Evolutionary conservation across 2,329 filamentous ascomycete genomes (phyloP).

Genomic region (Neonectria coccinea): DNA sequence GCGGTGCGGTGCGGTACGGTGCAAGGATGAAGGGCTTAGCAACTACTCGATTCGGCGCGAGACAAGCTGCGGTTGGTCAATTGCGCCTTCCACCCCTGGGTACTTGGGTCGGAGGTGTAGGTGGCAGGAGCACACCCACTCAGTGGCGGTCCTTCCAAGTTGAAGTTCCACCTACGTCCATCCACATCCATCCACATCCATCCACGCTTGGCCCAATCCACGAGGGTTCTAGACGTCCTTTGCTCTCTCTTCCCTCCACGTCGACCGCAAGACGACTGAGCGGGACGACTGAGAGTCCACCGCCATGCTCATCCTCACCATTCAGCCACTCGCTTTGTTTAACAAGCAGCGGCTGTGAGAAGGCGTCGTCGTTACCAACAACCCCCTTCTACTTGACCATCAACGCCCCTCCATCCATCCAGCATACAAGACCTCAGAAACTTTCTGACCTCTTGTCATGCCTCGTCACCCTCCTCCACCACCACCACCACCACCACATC

Average conservation of each 20-base stretch:
- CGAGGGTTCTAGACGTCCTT: neutral
- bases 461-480: conserved; percentile 17
- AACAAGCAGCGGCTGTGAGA: neutral
- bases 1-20: conserved; percentile 8
- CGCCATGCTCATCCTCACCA: conserved; percentile 2
- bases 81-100: conserved; percentile 39
- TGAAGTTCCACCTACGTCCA: too few relatives aligned
- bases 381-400: neutral
- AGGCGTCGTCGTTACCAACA: neutral
- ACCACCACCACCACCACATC: conserved; percentile 21
- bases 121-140: conserved; percentile 28
- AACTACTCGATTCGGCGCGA: conserved; percentile 46
- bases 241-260: neutral
- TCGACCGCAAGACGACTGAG: neutral
- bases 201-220: neutral
- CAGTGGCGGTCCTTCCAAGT: neutral
- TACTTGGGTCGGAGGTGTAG: conserved; percentile 11
- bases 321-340: neutral
- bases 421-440: neutral
- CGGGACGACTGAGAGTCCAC: neutral
- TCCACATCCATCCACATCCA: too few relatives aligned
- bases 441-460: neutral
- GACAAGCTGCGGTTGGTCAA: conserved; percentile 41
- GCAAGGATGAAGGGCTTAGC: conserved; percentile 38
- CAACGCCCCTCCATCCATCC: neutral